A percentile compares a stretch with the other conserved stretches of the same genome.
Evolutionary conservation across 352 stramenopile species (phyloP).

Genomic region (Peronospora farinosa): DNA sequence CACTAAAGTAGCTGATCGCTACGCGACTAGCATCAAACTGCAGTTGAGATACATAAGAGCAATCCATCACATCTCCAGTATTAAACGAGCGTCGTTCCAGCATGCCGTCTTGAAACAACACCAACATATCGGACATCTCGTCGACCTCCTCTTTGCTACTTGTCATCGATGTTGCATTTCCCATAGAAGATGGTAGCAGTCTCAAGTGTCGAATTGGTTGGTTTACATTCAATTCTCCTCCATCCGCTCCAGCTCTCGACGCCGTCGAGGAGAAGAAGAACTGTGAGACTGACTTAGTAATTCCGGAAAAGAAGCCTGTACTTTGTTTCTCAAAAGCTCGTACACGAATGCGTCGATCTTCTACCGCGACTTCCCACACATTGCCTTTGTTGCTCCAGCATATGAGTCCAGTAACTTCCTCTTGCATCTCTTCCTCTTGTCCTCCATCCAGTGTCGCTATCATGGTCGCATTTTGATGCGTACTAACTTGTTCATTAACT

Average conservation of each 20-base stretch:
- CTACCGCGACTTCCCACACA: slow-evolving; percentile 74
- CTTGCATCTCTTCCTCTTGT: slow-evolving; percentile 11
- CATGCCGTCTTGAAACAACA: slow-evolving; percentile 61
- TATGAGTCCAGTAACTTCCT: slow-evolving; percentile 48
- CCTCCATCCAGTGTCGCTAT: slow-evolving; percentile 2
- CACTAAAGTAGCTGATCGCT: slow-evolving; percentile 66
- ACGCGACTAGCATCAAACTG: slow-evolving; percentile 55
- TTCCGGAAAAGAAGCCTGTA: slow-evolving; percentile 52
- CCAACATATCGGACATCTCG: slow-evolving; percentile 49
- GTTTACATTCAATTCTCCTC: slow-evolving; percentile 38
- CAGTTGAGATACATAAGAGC: slow-evolving; percentile 43
- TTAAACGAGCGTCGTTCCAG: slow-evolving; percentile 70
- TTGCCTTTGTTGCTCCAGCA: slow-evolving; percentile 78
- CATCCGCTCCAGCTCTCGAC: slow-evolving; percentile 24
- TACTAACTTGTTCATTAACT: slow-evolving; percentile 41
- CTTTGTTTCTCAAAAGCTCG: slow-evolving; percentile 66
- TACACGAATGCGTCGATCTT: slow-evolving; percentile 72
- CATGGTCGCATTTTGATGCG: slow-evolving; percentile 37
- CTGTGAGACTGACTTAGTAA: slow-evolving; percentile 69
- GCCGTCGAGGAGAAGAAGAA: slow-evolving; percentile 62
- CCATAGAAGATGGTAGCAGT: slow-evolving; percentile 31
- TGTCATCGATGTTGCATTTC: slow-evolving; percentile 16
- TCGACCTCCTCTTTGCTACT: slow-evolving; percentile 25
- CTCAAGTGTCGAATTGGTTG: slow-evolving; percentile 52
- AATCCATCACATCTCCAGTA: slow-evolving; percentile 57